These are phyloP conservation scores for Tagetes patula DNA, from an alignment of 129 eudicot species.

Conservation along the genomic window DNA sequence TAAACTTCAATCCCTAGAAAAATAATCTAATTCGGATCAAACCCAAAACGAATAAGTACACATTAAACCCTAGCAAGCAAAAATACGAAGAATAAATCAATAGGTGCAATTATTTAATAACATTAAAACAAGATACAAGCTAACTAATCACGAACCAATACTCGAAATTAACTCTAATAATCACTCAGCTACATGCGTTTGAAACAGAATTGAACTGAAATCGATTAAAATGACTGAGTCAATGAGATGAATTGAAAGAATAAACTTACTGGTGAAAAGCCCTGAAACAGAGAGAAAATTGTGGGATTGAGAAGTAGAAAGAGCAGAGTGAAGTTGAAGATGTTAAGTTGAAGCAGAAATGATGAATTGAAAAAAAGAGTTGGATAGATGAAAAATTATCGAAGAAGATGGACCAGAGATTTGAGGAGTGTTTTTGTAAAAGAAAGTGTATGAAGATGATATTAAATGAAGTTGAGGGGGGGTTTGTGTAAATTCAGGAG, in stretches of 20 bases:
- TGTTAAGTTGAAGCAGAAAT: neutral
- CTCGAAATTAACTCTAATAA: constrained; percentile 14
- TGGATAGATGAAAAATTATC: neutral
- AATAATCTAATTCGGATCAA: neutral
- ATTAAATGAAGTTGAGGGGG: constrained; percentile 25
- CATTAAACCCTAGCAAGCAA: constrained; percentile 19
- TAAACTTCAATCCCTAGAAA: constrained; percentile 9
- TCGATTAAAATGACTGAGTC: neutral
- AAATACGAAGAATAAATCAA: constrained; percentile 16
- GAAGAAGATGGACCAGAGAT: constrained; percentile 34
- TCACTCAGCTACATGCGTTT: neutral
- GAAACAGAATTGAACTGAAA: constrained; percentile 11
- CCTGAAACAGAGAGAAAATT: constrained; percentile 3
- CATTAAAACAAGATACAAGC: constrained; percentile 2
- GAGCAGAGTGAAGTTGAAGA: neutral
- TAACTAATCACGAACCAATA: constrained; percentile 1
- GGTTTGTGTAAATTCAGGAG: constrained; percentile 28
- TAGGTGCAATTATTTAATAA: neutral
- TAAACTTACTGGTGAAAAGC: constrained; percentile 22
- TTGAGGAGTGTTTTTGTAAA: constrained; percentile 21
- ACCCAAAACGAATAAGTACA: neutral
- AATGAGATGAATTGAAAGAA: neutral
- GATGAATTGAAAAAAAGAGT: neutral
- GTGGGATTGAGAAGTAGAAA: neutral
- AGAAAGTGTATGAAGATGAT: neutral